Percentiles rank a stretch among this genome's conserved stretches.
phyloP scores from a whole-genome alignment of 208 protist species.

The Trypanosoma platydactyli region DNA sequence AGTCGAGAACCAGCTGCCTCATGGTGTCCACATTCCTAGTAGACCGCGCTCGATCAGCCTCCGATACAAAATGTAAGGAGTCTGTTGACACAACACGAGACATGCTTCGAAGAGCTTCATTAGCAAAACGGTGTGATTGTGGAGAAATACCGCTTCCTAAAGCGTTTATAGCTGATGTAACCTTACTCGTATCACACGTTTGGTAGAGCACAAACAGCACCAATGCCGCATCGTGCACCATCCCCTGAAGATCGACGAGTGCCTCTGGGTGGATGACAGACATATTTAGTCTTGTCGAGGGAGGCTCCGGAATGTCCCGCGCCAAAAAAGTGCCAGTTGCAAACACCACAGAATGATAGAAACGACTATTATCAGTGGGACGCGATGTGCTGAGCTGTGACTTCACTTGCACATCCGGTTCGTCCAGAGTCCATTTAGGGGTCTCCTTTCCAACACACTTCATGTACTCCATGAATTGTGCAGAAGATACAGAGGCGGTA shows the following conservation, averaged over 20 bases:
- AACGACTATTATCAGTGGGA: constrained; percentile 77
- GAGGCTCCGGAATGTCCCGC: constrained; percentile 47
- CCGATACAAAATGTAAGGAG: constrained; percentile 59
- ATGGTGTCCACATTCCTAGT: constrained; percentile 83
- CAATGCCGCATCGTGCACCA: constrained; percentile 80
- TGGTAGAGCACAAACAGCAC: constrained; percentile 72
- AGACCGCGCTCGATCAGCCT: constrained; percentile 71
- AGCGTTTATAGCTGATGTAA: constrained; percentile 50
- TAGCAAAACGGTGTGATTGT: constrained; percentile 69
- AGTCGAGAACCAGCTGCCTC: constrained; percentile 78
- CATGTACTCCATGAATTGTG: constrained; percentile 54
- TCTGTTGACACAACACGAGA: constrained; percentile 65
- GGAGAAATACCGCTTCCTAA: constrained; percentile 46
- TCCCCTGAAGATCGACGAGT: constrained; percentile 44
- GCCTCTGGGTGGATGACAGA: constrained; percentile 28
- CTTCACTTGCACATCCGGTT: constrained; percentile 75
- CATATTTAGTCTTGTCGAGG: constrained; percentile 30
- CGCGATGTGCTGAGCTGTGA: constrained; percentile 72
- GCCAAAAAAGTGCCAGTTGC: constrained; percentile 42
- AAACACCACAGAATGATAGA: constrained; percentile 73
- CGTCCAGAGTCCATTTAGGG: constrained; percentile 57
- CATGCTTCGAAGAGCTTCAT: constrained; percentile 82
- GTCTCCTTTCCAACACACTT: constrained; percentile 35
- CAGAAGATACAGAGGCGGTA: constrained; percentile 12
- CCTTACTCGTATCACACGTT: constrained; percentile 67